Evolutionary conservation across 78 protist genomes (phyloP).

Genomic region (Guillardia theta): DNA sequence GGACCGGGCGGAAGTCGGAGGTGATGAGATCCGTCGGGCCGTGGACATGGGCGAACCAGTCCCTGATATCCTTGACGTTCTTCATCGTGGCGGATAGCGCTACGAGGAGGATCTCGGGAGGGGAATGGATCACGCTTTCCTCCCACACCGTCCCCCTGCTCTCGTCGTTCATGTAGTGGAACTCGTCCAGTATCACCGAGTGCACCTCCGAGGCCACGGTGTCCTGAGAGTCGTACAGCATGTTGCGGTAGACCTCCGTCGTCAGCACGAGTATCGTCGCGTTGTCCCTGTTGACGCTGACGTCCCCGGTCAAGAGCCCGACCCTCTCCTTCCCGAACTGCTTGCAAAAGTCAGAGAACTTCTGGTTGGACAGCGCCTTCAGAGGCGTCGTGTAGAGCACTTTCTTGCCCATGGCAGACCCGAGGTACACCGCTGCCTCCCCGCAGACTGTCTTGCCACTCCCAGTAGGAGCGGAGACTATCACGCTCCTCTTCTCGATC

Average conservation of each 20-base stretch:
- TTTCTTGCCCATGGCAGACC: neutral
- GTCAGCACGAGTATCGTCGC: constrained; percentile 40
- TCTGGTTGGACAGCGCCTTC: constrained; percentile 58
- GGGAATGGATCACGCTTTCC: constrained; percentile 39
- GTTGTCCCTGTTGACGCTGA: neutral
- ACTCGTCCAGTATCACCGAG: constrained; percentile 51
- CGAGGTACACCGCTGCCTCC: constrained; percentile 35
- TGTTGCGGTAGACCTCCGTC: constrained; percentile 53
- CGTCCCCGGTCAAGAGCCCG: constrained; percentile 57
- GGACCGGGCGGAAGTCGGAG: constrained; percentile 36
- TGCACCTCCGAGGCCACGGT: neutral
- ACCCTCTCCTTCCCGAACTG: neutral
- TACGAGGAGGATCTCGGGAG: neutral
- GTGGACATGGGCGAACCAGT: constrained; percentile 28
- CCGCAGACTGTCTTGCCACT: constrained; percentile 54
- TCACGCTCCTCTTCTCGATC: neutral
- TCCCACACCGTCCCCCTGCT: constrained; percentile 57
- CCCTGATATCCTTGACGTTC: neutral
- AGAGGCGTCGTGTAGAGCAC: constrained; percentile 58
- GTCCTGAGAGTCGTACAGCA: constrained; percentile 10
- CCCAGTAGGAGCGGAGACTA: constrained; percentile 51
- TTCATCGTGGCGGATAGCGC: constrained; percentile 54
- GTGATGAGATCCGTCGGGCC: constrained; percentile 3
- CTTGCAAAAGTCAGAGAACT: constrained; percentile 16
- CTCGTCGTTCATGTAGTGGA: constrained; percentile 53